phyloP scores from a whole-genome alignment of 2,329 filamentous ascomycete genomes.

The Metarhizium guizhouense region DNA sequence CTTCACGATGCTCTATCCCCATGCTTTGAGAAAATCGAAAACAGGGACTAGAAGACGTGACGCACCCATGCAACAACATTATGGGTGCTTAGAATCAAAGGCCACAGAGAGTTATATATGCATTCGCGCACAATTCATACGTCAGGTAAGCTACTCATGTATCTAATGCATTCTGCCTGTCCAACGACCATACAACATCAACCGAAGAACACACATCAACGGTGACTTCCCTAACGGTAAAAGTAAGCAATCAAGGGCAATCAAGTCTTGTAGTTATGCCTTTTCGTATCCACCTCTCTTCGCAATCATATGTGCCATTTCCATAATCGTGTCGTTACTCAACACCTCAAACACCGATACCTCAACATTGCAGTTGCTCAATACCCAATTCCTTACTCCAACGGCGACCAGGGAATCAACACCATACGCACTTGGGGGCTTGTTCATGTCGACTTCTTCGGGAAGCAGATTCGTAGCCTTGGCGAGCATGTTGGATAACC shows the following conservation, averaged over 20 bases:
- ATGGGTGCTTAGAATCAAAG: too few species aligned
- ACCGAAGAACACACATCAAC: not conserved
- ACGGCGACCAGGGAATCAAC: conserved; percentile 45
- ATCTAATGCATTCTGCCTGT: not conserved
- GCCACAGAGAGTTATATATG: not conserved
- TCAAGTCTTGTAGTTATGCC: not conserved
- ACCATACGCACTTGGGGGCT: conserved; percentile 35
- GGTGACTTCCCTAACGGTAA: not conserved
- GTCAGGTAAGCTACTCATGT: not conserved
- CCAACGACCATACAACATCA: not conserved
- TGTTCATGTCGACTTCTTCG: conserved; percentile 33
- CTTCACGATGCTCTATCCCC: too few species aligned
- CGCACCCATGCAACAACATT: too few species aligned
- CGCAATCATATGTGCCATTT: conserved; percentile 28
- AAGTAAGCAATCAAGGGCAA: not conserved
- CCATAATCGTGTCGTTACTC: conserved; percentile 30
- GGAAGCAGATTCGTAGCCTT: conserved; percentile 35
- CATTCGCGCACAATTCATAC: too few species aligned
- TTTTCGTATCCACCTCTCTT: conserved; percentile 19
- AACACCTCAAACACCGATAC: conserved; percentile 40
- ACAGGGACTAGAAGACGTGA: too few species aligned
- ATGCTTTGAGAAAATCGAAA: too few species aligned
- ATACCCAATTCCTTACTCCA: conserved; percentile 42
- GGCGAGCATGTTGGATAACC: conserved; percentile 31
- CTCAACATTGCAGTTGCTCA: conserved; percentile 32